Percentiles rank a stretch among this genome's conserved stretches.
These are phyloP conservation scores for Colletotrichum tropicicola DNA, from an alignment of 2,329 filamentous ascomycete genomes.

Conservation along the genomic window DNA sequence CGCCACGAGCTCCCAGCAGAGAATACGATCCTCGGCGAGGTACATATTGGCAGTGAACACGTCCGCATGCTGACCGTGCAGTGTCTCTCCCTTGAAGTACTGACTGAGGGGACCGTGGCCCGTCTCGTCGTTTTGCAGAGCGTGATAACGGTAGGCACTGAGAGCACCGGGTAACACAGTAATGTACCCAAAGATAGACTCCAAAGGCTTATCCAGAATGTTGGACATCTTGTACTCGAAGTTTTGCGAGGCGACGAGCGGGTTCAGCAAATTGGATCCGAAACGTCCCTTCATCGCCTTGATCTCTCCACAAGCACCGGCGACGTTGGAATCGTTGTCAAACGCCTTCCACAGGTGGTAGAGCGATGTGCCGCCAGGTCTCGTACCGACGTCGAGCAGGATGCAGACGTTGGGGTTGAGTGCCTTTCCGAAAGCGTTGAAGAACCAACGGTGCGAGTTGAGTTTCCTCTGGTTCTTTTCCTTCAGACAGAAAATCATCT, in stretches of 20 bases:
- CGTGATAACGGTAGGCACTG: constrained; percentile 94
- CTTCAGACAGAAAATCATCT: constrained; percentile 98
- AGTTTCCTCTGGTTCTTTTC: constrained; percentile 98
- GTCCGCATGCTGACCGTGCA: constrained; percentile 95
- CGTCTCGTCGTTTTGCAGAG: constrained; percentile 94
- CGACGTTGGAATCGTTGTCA: constrained; percentile 96
- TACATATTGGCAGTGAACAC: constrained; percentile 99
- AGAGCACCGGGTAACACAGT: constrained; percentile 95
- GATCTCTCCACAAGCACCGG: constrained; percentile 96
- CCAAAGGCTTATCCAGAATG: constrained; percentile 95
- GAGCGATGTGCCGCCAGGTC: constrained; percentile 87
- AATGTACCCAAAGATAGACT: constrained; percentile 98
- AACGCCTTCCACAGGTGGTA: constrained; percentile 99
- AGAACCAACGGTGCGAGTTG: constrained; percentile 99
- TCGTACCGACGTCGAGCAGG: constrained; percentile 93
- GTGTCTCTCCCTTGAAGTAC: constrained; percentile 98
- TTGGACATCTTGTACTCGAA: constrained; percentile 99
- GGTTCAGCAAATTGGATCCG: constrained; percentile 87
- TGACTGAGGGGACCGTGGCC: constrained; percentile 95
- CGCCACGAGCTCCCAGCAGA: constrained; percentile 95
- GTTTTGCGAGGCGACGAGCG: constrained; percentile 95
- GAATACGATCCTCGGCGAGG: constrained; percentile 86
- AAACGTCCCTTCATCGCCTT: constrained; percentile 93
- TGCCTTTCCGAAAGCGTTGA: constrained; percentile 94
- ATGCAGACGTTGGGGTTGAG: constrained; percentile 97